Conservation (phyloP, 2,329 filamentous ascomycete species). For the Aspergillus sp. region DNA sequence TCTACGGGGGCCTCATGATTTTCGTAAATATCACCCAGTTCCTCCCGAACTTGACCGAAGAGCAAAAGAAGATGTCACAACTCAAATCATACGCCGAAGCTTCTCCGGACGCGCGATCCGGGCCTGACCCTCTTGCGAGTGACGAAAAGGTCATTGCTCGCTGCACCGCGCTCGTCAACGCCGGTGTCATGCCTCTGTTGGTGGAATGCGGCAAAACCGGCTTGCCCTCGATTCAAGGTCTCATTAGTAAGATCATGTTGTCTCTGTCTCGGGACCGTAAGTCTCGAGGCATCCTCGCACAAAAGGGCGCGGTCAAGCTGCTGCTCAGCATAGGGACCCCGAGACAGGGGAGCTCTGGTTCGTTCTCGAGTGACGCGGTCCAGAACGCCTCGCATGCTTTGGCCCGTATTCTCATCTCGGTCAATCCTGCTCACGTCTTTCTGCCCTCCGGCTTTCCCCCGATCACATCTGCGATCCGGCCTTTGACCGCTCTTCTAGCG, state of each 20-base stretch:
- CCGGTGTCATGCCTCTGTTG: slow-evolving; percentile 73
- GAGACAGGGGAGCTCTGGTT: slow-evolving; percentile 38
- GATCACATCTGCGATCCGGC: slow-evolving; percentile 75
- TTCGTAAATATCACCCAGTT: slow-evolving; percentile 83
- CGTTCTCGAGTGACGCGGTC: slow-evolving; percentile 38
- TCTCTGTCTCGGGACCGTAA: slow-evolving; percentile 72
- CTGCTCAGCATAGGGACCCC: slow-evolving; percentile 66
- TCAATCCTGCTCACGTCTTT: slow-evolving; percentile 82
- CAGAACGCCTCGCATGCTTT: slow-evolving; percentile 74
- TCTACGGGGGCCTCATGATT: slow-evolving; percentile 84
- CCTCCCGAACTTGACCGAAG: slow-evolving; percentile 73
- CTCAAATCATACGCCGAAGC: slow-evolving; percentile 93
- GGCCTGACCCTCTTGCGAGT: slow-evolving; percentile 67
- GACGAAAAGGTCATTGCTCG: slow-evolving; percentile 72
- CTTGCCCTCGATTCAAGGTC: slow-evolving; percentile 67
- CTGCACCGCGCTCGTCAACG: slow-evolving; percentile 76
- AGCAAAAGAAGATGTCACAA: slow-evolving; percentile 88
- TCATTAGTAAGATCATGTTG: slow-evolving; percentile 74
- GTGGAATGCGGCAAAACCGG: slow-evolving; percentile 69
- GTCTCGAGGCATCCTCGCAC: slow-evolving; percentile 75
- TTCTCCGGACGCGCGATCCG: slow-evolving; percentile 64
- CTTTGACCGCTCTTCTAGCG: slow-evolving; percentile 71
- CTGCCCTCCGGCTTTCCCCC: slow-evolving; percentile 71
- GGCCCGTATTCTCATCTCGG: slow-evolving; percentile 81
- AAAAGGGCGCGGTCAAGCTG: slow-evolving; percentile 89